A percentile compares a stretch with the other conserved stretches of the same genome.
These are phyloP conservation scores for Colletotrichum scovillei DNA, from an alignment of 2,329 filamentous ascomycete genomes.

Conservation along the genomic window DNA sequence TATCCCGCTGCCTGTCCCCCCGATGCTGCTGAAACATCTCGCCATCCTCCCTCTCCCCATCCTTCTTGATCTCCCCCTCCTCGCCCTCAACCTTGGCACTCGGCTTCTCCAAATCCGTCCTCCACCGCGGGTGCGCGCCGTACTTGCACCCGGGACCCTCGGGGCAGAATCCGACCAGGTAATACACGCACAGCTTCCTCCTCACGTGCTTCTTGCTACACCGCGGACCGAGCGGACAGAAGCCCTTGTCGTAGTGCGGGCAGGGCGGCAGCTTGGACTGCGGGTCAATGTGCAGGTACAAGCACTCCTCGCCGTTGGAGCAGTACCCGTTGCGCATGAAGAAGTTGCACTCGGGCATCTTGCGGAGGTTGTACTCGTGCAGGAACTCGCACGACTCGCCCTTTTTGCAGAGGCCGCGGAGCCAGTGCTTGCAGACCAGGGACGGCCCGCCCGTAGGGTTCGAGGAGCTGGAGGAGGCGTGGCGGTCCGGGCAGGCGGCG, in stretches of 20 bases:
- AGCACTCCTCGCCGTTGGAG: slow-evolving; percentile 95
- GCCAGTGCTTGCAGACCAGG: slow-evolving; percentile 98
- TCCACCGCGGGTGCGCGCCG: slow-evolving; percentile 87
- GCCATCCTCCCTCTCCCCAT: slow-evolving; percentile 63
- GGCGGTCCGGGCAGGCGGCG: slow-evolving; percentile 85
- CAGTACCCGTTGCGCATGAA: slow-evolving; percentile 95
- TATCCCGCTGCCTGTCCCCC: slow-evolving; percentile 45
- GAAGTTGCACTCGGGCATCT: slow-evolving; percentile 99
- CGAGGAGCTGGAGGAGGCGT: slow-evolving; percentile 62
- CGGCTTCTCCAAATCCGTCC: slow-evolving; percentile 80
- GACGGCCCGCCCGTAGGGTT: slow-evolving; percentile 68
- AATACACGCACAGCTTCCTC: slow-evolving; percentile 83
- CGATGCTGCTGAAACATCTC: slow-evolving; percentile 43
- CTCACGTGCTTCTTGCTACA: slow-evolving; percentile 93
- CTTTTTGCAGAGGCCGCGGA: slow-evolving; percentile 97
- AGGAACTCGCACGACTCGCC: slow-evolving; percentile 97
- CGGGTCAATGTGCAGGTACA: slow-evolving; percentile 91
- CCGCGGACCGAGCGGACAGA: slow-evolving; percentile 88
- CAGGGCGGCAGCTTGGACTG: slow-evolving; percentile 83
- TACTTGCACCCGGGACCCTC: slow-evolving; percentile 80
- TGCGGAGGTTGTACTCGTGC: slow-evolving; percentile 97
- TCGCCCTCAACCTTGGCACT: slow-evolving; percentile 75
- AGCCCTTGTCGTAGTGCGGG: slow-evolving; percentile 93
- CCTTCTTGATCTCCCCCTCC: slow-evolving; percentile 62
- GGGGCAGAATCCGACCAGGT: slow-evolving; percentile 94